Evolutionary conservation across 306 rosid genomes (phyloP).

Genomic region (Potentilla sterilis): DNA sequence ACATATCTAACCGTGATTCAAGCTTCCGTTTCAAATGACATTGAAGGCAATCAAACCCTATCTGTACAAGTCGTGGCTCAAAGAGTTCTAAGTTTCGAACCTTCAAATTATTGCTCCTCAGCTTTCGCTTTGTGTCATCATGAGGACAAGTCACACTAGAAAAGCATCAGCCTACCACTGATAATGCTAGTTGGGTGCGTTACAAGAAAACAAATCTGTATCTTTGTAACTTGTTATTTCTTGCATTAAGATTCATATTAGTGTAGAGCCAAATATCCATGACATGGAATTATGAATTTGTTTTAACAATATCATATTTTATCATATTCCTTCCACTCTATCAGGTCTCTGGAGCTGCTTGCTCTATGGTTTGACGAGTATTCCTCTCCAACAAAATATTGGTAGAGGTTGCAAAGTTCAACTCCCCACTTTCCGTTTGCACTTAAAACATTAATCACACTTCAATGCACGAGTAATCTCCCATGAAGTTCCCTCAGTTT

Average conservation of each 20-base stretch:
- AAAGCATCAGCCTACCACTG: not conserved
- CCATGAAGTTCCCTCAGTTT: constrained; percentile 52
- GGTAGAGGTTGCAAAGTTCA: not conserved
- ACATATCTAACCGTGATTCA: not conserved
- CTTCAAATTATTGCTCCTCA: not conserved
- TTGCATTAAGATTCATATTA: too few species aligned
- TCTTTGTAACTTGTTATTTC: too few species aligned
- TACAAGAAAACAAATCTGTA: too few species aligned
- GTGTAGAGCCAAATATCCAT: too few species aligned
- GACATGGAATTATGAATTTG: too few species aligned
- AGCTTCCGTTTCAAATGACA: not conserved
- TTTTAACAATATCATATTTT: too few species aligned
- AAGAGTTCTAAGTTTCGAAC: too few species aligned
- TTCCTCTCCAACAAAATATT: not conserved
- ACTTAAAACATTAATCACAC: constrained; percentile 36
- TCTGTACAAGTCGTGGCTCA: not conserved
- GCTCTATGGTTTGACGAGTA: not conserved
- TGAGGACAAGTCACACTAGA: not conserved
- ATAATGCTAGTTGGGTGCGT: too few species aligned
- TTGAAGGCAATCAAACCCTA: not conserved
- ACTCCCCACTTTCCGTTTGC: not conserved
- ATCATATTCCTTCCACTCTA: too few species aligned
- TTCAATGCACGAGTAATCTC: constrained; percentile 85
- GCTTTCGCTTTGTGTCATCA: not conserved
- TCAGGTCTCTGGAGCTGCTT: not conserved